These are phyloP conservation scores for Cenococcum geophilum DNA, from an alignment of 495 filamentous ascomycete genomes.

Conservation along the genomic window DNA sequence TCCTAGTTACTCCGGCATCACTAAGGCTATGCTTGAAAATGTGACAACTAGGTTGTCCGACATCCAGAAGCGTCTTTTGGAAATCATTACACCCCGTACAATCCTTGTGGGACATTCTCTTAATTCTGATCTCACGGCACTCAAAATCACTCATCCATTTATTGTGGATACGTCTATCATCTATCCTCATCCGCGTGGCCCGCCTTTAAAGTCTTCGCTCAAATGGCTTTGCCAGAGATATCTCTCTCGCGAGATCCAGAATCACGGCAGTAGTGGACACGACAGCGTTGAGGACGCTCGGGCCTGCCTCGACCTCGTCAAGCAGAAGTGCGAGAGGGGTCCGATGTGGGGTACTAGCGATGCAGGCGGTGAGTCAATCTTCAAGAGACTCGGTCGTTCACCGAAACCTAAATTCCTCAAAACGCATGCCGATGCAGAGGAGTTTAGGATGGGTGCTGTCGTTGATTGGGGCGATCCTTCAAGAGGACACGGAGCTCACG, in stretches of 20 bases:
- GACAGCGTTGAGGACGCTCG: conserved; percentile 87
- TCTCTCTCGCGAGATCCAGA: conserved; percentile 78
- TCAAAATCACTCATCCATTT: conserved; percentile 83
- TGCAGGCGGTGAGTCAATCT: conserved; percentile 71
- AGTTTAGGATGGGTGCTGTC: conserved; percentile 63
- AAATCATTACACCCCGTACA: conserved; percentile 64
- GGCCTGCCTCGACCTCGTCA: conserved; percentile 85
- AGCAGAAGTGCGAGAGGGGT: conserved; percentile 90
- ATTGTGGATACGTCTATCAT: conserved; percentile 84
- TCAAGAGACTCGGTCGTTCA: conserved; percentile 67
- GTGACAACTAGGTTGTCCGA: conserved; percentile 79
- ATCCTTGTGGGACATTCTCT: conserved; percentile 90
- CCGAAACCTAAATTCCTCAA: conserved; percentile 47
- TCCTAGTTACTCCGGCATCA: conserved; percentile 67
- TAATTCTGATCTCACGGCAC: conserved; percentile 76
- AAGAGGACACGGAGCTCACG: conserved; percentile 64
- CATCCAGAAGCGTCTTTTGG: conserved; percentile 70
- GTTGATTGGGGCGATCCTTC: conserved; percentile 83
- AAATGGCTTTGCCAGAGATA: conserved; percentile 80
- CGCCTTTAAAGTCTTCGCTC: conserved; percentile 66
- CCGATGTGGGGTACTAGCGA: conserved; percentile 73
- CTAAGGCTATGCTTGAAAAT: conserved; percentile 66
- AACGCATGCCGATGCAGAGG: conserved; percentile 36
- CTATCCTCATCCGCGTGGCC: conserved; percentile 74
- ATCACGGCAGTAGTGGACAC: conserved; percentile 62